Conservation (phyloP, 805 yeast species). For the Suhomyces kilbournensis region DNA sequence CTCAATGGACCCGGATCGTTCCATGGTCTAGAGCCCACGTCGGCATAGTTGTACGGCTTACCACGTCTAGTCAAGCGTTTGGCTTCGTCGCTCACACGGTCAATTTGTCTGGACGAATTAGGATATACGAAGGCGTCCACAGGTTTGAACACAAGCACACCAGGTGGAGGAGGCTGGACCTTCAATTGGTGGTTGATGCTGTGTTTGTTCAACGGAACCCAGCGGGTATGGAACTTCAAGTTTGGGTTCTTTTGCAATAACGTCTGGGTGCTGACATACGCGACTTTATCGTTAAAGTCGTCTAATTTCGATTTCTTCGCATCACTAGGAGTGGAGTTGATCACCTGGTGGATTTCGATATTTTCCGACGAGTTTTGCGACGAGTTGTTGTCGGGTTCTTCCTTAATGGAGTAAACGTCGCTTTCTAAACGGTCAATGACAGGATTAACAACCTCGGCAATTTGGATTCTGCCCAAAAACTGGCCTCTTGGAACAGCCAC, state of each 20-base stretch:
- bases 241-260: conserved; percentile 28
- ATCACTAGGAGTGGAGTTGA: conserved; percentile 26
- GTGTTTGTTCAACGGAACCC: conserved; percentile 61
- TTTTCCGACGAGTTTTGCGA: conserved; percentile 24
- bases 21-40: conserved; percentile 77
- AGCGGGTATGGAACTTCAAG: conserved; percentile 52
- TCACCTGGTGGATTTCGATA: conserved; percentile 44
- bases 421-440: conserved; percentile 28
- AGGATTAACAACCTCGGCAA: conserved; percentile 71
- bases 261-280: conserved; percentile 17
- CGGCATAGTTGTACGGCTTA: conserved; percentile 32
- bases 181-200: conserved; percentile 54
- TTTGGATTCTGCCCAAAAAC: conserved; percentile 74
- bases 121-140: conserved; percentile 80
- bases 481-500: conserved; percentile 78
- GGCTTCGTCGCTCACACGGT: conserved; percentile 64
- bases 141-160: conserved; percentile 82
- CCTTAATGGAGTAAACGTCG: conserved; percentile 9
- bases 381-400: conserved; percentile 9
- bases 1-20: conserved; percentile 75
- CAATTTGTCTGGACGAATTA: conserved; percentile 72
- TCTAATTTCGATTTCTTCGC: conserved; percentile 20
- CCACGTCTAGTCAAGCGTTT: conserved; percentile 62
- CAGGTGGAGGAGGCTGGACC: conserved; percentile 82
- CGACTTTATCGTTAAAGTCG: conserved; percentile 7